These are phyloP conservation scores for Hyphopichia khmerensis DNA, from an alignment of 1,139 yeast genomes.

Conservation along the genomic window DNA sequence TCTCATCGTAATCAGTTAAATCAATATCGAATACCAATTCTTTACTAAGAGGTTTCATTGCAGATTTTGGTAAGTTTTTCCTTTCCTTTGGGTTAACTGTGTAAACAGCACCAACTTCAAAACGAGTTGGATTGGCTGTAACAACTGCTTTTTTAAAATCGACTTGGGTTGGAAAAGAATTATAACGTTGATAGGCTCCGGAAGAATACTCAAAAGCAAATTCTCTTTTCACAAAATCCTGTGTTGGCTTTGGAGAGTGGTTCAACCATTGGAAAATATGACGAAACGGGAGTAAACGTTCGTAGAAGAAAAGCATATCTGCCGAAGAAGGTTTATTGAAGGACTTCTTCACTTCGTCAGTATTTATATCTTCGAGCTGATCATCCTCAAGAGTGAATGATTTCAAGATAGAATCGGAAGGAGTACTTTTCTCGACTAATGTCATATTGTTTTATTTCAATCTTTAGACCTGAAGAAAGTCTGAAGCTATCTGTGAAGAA, in stretches of 20 bases:
- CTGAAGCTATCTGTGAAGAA: too few relatives aligned
- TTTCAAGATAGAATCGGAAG: slow-evolving; percentile 5
- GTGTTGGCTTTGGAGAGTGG: slow-evolving; percentile 71
- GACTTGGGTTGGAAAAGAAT: slow-evolving; percentile 63
- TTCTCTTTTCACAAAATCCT: slow-evolving; percentile 84
- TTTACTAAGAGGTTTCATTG: slow-evolving; percentile 78
- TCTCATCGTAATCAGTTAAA: slow-evolving; percentile 92
- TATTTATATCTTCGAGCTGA: background rate
- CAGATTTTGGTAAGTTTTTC: slow-evolving; percentile 72
- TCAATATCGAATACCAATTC: slow-evolving; percentile 96
- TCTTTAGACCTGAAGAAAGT: too few relatives aligned
- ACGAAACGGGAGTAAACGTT: slow-evolving; percentile 67
- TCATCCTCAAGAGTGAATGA: slow-evolving; percentile 1
- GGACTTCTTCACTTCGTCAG: background rate
- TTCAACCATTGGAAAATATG: slow-evolving; percentile 83
- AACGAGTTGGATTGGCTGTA: slow-evolving; percentile 79
- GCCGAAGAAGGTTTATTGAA: slow-evolving; percentile 20
- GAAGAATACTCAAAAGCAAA: slow-evolving; percentile 87
- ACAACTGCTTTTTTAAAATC: slow-evolving; percentile 78
- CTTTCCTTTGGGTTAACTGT: slow-evolving; percentile 83
- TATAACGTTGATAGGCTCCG: slow-evolving; percentile 88
- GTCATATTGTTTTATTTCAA: background rate
- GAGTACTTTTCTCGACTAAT: background rate
- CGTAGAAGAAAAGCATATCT: slow-evolving; percentile 77
- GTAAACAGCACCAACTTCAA: slow-evolving; percentile 93